Evolutionary conservation across 2,329 filamentous ascomycete species (phyloP).

Genomic region (Fusarium xylarioides): DNA sequence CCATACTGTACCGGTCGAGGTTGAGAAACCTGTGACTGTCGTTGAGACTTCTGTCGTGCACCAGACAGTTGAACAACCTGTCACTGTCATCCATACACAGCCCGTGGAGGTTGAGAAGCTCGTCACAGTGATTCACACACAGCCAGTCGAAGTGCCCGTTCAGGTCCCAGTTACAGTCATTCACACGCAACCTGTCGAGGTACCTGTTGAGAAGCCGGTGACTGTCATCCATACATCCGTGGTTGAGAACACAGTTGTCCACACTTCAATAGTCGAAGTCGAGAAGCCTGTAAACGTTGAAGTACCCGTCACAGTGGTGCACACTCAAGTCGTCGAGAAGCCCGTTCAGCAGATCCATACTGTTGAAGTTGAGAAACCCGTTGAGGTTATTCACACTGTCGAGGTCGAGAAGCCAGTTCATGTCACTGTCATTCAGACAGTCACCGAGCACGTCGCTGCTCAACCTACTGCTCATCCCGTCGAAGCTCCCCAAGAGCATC

Average conservation of each 20-base stretch:
- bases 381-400: conserved; percentile 21
- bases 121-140: conserved; percentile 7
- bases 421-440: conserved; percentile 10
- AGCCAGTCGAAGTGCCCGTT: background rate
- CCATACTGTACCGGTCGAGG: background rate
- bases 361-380: conserved; percentile 9
- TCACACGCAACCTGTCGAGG: background rate
- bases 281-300: conserved; percentile 13
- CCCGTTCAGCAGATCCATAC: conserved; percentile 4
- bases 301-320: conserved; percentile 3
- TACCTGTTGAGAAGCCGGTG: background rate
- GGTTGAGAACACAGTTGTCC: conserved; percentile 9
- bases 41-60: conserved; percentile 16
- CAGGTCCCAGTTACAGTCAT: conserved; percentile 8
- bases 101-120: background rate
- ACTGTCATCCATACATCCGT: conserved; percentile 22
- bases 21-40: background rate
- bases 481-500: background rate
- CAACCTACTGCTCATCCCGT: background rate
- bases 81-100: conserved; percentile 14
- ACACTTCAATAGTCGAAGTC: conserved; percentile 11
- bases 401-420: conserved; percentile 16
- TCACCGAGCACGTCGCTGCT: background rate
- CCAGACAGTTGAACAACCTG: conserved; percentile 4
- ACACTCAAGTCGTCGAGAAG: background rate